phyloP scores from a whole-genome alignment of 169 alveolate genomes.

The Eimeria sp. region DNA sequence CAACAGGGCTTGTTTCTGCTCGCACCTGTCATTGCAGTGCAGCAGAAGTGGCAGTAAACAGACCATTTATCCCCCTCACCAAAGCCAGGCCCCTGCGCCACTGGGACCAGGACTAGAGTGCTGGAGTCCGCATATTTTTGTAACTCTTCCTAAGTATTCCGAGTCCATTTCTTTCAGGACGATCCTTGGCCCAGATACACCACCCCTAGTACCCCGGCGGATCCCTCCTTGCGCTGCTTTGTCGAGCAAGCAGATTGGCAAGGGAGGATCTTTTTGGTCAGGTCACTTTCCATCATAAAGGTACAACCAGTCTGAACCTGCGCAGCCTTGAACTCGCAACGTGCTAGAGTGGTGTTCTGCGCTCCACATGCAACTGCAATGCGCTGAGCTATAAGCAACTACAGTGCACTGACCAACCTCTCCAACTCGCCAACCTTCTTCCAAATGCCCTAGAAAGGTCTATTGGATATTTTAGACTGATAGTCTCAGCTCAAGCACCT shows the following conservation, averaged over 20 bases:
- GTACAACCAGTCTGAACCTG: neutral
- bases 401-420: neutral
- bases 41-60: neutral
- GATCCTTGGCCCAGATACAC: neutral
- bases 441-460: too few species aligned
- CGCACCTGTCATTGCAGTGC: neutral
- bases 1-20: neutral
- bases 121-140: neutral
- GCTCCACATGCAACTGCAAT: neutral
- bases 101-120: neutral
- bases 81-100: neutral
- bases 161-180: neutral
- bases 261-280: neutral
- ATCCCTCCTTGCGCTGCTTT: neutral
- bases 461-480: too few species aligned
- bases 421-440: too few species aligned
- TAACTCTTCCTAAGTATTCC: neutral
- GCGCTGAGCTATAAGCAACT: too few species aligned
- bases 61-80: neutral
- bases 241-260: neutral
- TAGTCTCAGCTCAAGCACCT: neutral
- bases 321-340: neutral
- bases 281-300: neutral
- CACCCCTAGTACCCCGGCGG: neutral
- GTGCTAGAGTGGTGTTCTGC: neutral